These are phyloP conservation scores for Sugiyamaella japonica DNA, from an alignment of 1,139 yeast genomes.

Conservation along the genomic window DNA sequence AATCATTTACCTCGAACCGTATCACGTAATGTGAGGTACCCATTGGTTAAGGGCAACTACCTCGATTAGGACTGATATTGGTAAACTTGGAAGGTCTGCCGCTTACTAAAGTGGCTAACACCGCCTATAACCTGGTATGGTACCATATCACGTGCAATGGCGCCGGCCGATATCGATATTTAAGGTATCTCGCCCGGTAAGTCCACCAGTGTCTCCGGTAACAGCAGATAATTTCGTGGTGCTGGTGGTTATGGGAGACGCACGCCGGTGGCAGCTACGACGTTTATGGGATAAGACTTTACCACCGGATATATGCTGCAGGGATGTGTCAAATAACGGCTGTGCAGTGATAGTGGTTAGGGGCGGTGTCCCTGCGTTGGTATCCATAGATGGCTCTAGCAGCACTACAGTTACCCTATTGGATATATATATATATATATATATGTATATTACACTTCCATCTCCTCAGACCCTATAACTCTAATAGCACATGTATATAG, in stretches of 20 bases:
- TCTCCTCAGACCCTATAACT: too few species aligned
- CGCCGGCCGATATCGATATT: background rate
- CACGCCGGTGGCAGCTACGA: background rate
- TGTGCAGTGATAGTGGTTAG: background rate
- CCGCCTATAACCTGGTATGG: conserved; percentile 7
- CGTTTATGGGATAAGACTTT: background rate
- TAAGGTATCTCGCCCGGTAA: background rate
- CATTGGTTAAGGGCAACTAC: conserved; percentile 9
- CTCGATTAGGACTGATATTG: background rate
- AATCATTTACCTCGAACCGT: background rate
- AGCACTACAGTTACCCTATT: too few species aligned
- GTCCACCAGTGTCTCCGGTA: background rate
- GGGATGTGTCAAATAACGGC: background rate
- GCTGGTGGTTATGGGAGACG: background rate
- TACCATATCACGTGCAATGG: conserved; percentile 8
- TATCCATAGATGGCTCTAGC: too few species aligned
- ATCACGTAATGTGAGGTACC: conserved; percentile 11
- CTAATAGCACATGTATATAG: too few species aligned
- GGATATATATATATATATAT: too few species aligned
- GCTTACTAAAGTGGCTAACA: background rate
- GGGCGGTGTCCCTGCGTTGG: background rate
- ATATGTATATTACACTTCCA: too few species aligned
- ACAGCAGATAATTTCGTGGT: background rate
- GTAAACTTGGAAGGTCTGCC: conserved; percentile 1
- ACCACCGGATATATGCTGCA: background rate